Evolutionary conservation across 1,284 basidiomycete genomes (phyloP), one percentile per base, ranked within the genome.

Genomic region (Lignosus rhinocerotis): DNA sequence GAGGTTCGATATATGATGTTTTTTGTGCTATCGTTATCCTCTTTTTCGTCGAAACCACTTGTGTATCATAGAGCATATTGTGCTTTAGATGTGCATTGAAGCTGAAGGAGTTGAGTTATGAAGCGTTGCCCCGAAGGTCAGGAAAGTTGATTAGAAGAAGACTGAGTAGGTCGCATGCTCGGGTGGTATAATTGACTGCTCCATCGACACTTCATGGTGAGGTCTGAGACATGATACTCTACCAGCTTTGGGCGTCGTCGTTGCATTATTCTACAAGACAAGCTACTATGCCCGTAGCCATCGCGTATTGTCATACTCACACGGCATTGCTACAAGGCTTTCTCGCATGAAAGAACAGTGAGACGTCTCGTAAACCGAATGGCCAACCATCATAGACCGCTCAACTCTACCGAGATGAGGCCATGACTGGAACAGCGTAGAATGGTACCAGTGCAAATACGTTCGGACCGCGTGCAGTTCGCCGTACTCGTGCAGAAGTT

Each of bases 1-100:
- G 65, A 78, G 86, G 63, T 91, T 92, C 65, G 89, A 58, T 48
- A 55, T 64, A 60, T 64, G 56, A 59, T 14, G 14, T 6, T 34
- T 49, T 47, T 34, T 6, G 19, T 43, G 39, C 16, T 55, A 49
- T 50, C 30, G 7, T 42, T 34, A 55, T 55, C 17, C 8, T 47
- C 17, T 48, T 54, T 31, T 46, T 12, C 1, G 2, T 39, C 11
- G 11, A 14, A 12, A 1, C 14, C 7, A 11, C 1, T 3, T 11
- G 5, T 39, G 36, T 39, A 39, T 11, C 7, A 11, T 39, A 39
- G 36, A 25, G 25, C 25, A 4, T 4, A 2, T 25, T 25, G 25
- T 25, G 25, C 25, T 2, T 4, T 25, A 25, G 25, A 25, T 25
- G 25, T 25, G 25, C n/a, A n/a, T n/a, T n/a, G n/a, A n/a, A n/a